These are phyloP conservation scores for Malania oleifera DNA, from an alignment of 164 flowering plant genomes.

Conservation along the genomic window DNA sequence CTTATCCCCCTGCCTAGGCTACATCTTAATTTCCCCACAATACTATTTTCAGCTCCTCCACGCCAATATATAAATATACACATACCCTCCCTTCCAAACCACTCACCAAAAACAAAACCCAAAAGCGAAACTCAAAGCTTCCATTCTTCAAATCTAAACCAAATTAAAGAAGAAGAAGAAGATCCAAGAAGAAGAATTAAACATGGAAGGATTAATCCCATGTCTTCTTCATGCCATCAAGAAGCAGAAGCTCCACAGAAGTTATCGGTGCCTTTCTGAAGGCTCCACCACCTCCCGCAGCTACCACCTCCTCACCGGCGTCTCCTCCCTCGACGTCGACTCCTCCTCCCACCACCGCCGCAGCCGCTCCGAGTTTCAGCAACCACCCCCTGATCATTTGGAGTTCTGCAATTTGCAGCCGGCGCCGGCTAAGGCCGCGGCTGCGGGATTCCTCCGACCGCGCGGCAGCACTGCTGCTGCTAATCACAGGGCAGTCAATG, in stretches of 20 bases:
- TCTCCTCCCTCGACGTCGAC: conserved; percentile 5
- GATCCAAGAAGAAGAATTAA: not conserved
- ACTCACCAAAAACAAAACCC: too few species aligned
- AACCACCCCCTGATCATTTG: not conserved
- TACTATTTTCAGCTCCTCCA: too few species aligned
- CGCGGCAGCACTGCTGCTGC: not conserved
- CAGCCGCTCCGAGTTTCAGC: conserved; percentile 13
- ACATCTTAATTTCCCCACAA: too few species aligned
- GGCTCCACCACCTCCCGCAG: conserved; percentile 15
- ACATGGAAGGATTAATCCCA: conserved; percentile 32
- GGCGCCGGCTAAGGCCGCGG: not conserved
- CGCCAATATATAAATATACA: too few species aligned
- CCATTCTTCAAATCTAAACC: too few species aligned
- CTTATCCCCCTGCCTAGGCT: too few species aligned
- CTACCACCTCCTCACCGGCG: conserved; percentile 16
- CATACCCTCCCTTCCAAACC: too few species aligned
- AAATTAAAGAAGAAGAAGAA: too few species aligned
- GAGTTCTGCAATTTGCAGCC: too few species aligned
- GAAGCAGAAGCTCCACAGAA: conserved; percentile 12
- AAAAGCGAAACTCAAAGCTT: too few species aligned
- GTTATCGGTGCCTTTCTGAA: conserved; percentile 12
- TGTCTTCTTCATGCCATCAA: conserved; percentile 21
- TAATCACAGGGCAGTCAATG: too few species aligned
- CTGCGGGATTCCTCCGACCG: not conserved
- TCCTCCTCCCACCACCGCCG: conserved; percentile 14